phyloP scores from a whole-genome alignment of 345 rosid genomes.

The Atalantia buxifolia region DNA sequence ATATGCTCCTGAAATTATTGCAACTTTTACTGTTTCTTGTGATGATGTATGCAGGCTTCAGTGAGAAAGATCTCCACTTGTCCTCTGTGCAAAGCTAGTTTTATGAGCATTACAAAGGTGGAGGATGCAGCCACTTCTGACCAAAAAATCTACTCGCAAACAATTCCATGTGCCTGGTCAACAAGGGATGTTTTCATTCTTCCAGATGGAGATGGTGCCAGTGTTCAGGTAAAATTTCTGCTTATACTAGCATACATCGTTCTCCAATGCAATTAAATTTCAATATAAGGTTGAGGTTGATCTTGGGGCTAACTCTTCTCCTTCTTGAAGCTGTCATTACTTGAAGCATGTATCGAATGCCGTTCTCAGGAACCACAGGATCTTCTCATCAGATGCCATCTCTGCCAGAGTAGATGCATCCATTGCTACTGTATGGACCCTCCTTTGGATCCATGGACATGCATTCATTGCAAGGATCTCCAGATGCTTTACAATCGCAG shows the following conservation, averaged over 20 bases:
- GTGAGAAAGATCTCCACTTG: slow-evolving; percentile 61
- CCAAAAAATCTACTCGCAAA: slow-evolving; percentile 93
- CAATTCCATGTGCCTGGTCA: slow-evolving; percentile 55
- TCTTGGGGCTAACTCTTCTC: background rate
- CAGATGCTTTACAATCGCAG: slow-evolving; percentile 45
- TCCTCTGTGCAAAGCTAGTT: slow-evolving; percentile 81
- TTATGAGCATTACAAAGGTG: slow-evolving; percentile 63
- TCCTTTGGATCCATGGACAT: slow-evolving; percentile 75
- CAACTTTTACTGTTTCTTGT: background rate
- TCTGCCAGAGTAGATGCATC: slow-evolving; percentile 57
- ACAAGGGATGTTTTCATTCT: slow-evolving; percentile 38
- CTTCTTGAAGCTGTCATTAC: slow-evolving; percentile 32
- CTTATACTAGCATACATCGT: background rate
- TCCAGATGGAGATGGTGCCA: slow-evolving; percentile 36
- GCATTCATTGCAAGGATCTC: slow-evolving; percentile 77
- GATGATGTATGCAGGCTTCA: slow-evolving; percentile 42
- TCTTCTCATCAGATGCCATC: slow-evolving; percentile 61
- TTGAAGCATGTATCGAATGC: slow-evolving; percentile 59
- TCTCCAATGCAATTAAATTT: background rate
- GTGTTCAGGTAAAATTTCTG: slow-evolving; percentile 42
- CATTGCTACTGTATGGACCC: slow-evolving; percentile 89
- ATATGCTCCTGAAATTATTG: background rate
- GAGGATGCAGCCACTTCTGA: slow-evolving; percentile 74
- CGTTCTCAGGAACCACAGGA: slow-evolving; percentile 67
- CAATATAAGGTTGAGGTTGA: background rate